These are phyloP conservation scores for Crithidia thermophila DNA, from an alignment of 208 protist species.

Conservation along the genomic window DNA sequence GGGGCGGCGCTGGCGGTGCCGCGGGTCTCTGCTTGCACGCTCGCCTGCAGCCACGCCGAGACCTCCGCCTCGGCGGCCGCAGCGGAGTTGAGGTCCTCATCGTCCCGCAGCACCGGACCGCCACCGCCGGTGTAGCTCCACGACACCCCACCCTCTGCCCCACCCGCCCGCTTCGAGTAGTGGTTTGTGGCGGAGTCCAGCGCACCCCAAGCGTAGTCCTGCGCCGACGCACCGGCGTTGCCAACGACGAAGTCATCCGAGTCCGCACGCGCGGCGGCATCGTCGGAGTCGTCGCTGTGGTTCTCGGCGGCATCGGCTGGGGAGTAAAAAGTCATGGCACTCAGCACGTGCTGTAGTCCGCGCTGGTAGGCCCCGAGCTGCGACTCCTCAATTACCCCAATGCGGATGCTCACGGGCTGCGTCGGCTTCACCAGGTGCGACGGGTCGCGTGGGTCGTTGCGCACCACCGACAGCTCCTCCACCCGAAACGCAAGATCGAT, in stretches of 20 bases:
- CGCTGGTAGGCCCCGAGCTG: slow-evolving; percentile 11
- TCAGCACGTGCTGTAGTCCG: slow-evolving; percentile 1
- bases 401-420: slow-evolving; percentile 9
- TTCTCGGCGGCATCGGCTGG: not conserved
- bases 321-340: slow-evolving; percentile 5
- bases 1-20: not conserved
- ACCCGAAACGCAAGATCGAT: slow-evolving; percentile 34
- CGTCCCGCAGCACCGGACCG: not conserved
- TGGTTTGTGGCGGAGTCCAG: not conserved
- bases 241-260: not conserved
- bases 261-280: not conserved
- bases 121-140: slow-evolving; percentile 15
- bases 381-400: slow-evolving; percentile 10
- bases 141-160: slow-evolving; percentile 1
- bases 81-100: slow-evolving; percentile 9
- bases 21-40: too few species aligned
- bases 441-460: slow-evolving; percentile 3
- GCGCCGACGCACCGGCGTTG: not conserved
- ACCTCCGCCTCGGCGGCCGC: slow-evolving; percentile 24
- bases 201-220: slow-evolving; percentile 15
- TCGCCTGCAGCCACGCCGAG: slow-evolving; percentile 24
- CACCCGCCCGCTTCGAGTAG: not conserved
- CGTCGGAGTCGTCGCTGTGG: not conserved
- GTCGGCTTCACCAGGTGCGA: slow-evolving; percentile 3
- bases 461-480: slow-evolving; percentile 20